phyloP scores from a whole-genome alignment of 441 rosid genomes.

The Euphorbia celastroides region DNA sequence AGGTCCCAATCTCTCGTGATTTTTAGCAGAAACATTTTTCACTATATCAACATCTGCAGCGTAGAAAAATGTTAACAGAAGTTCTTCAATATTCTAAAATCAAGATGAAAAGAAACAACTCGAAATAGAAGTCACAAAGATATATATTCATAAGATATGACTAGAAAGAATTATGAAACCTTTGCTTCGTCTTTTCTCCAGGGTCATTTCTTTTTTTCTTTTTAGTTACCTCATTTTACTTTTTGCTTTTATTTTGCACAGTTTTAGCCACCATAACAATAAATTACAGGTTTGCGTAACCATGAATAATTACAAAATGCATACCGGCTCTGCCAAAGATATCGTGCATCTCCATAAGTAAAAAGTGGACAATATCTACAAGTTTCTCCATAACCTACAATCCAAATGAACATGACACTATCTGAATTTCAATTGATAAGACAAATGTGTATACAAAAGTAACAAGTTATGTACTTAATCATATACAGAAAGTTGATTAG shows the following conservation, averaged over 20 bases:
- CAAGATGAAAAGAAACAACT: neutral
- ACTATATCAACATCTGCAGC: conserved; percentile 47
- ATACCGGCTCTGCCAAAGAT: conserved; percentile 78
- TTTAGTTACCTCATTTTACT: neutral
- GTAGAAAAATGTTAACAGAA: neutral
- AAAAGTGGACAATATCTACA: conserved; percentile 84
- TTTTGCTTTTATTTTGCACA: neutral
- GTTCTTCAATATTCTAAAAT: neutral
- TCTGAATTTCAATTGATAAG: neutral
- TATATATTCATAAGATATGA: neutral
- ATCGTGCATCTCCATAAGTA: conserved; percentile 76
- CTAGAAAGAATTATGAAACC: neutral
- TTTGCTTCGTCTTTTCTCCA: neutral
- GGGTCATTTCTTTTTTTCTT: neutral
- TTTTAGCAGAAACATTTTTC: conserved; percentile 30
- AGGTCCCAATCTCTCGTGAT: conserved; percentile 61
- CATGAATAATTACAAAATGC: conserved; percentile 17
- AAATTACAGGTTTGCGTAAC: neutral
- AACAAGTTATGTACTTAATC: neutral
- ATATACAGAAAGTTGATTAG: no score
- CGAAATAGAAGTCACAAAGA: neutral
- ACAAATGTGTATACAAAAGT: neutral
- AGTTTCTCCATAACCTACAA: conserved; percentile 96
- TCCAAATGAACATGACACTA: conserved; percentile 4
- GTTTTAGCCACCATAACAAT: neutral